Percentiles rank a stretch among this genome's conserved stretches.
These are phyloP conservation scores for Paramecium caudatum DNA, from an alignment of 73 alveolate species.

Conservation along the genomic window DNA sequence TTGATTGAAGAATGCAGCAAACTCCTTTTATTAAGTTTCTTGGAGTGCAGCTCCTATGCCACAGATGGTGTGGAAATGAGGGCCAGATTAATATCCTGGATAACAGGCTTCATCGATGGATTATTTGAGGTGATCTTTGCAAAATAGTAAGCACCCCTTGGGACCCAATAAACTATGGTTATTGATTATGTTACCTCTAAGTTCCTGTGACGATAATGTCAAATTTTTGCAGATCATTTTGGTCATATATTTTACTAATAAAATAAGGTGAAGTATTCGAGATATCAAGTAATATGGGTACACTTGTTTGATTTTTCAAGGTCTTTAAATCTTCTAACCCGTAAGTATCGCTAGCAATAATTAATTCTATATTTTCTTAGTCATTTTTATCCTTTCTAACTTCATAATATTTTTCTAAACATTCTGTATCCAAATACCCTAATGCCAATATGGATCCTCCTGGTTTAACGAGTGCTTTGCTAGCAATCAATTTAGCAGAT, in stretches of 20 bases:
- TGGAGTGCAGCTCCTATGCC: slow-evolving; percentile 88
- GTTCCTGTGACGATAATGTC: slow-evolving; percentile 78
- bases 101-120: slow-evolving; percentile 90
- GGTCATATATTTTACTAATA: too few relatives aligned
- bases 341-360: too few relatives aligned
- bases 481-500: slow-evolving; percentile 96
- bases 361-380: neutral
- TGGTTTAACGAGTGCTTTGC: slow-evolving; percentile 92
- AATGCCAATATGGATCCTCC: slow-evolving; percentile 88
- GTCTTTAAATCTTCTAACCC: too few relatives aligned
- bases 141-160: slow-evolving; percentile 72
- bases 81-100: slow-evolving; percentile 98
- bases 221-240: neutral
- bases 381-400: slow-evolving; percentile 64
- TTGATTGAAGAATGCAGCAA: neutral
- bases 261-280: slow-evolving; percentile 96
- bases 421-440: slow-evolving; percentile 87
- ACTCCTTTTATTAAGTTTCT: slow-evolving; percentile 71
- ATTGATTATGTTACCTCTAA: slow-evolving; percentile 91
- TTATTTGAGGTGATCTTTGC: slow-evolving; percentile 69
- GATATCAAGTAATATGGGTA: slow-evolving; percentile 91
- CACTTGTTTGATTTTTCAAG: too few relatives aligned
- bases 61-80: slow-evolving; percentile 95
- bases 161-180: slow-evolving; percentile 77
- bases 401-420: slow-evolving; percentile 91